Evolutionary conservation across 2,329 filamentous ascomycete genomes (phyloP).

Genomic region (Colletotrichum sp.): DNA sequence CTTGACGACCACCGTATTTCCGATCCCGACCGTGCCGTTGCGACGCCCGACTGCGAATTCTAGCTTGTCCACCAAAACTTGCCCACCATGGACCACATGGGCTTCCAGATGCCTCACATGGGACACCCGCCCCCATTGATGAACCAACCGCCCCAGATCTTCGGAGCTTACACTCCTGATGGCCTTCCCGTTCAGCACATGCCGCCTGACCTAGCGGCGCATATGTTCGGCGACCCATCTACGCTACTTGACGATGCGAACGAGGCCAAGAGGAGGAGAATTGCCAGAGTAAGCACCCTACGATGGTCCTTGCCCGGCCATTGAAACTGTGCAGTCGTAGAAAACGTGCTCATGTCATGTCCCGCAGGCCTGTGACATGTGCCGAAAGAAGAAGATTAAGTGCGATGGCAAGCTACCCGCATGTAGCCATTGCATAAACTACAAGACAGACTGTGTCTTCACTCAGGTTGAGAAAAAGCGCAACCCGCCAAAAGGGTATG

Average conservation of each 20-base stretch:
- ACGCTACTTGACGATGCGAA: conserved; percentile 68
- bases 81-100: conserved; percentile 55
- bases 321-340: not conserved
- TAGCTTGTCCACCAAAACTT: not conserved
- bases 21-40: not conserved
- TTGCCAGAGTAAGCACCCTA: conserved; percentile 70
- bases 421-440: conserved; percentile 95
- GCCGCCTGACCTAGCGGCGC: conserved; percentile 61
- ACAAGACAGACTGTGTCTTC: conserved; percentile 97
- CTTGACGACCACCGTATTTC: not conserved
- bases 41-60: not conserved
- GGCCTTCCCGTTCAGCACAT: conserved; percentile 62
- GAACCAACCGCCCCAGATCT: conserved; percentile 73
- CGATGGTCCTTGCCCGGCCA: not conserved
- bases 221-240: conserved; percentile 64
- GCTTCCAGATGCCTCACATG: conserved; percentile 64
- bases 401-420: conserved; percentile 95
- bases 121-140: conserved; percentile 59
- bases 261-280: conserved; percentile 87
- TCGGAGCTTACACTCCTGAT: conserved; percentile 66
- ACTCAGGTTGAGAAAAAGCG: conserved; percentile 99
- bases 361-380: conserved; percentile 88
- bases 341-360: not conserved
- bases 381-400: conserved; percentile 96
- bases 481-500: conserved; percentile 93